Evolutionary conservation across 495 filamentous ascomycete species (phyloP).

Genomic region (Darksidea phi): DNA sequence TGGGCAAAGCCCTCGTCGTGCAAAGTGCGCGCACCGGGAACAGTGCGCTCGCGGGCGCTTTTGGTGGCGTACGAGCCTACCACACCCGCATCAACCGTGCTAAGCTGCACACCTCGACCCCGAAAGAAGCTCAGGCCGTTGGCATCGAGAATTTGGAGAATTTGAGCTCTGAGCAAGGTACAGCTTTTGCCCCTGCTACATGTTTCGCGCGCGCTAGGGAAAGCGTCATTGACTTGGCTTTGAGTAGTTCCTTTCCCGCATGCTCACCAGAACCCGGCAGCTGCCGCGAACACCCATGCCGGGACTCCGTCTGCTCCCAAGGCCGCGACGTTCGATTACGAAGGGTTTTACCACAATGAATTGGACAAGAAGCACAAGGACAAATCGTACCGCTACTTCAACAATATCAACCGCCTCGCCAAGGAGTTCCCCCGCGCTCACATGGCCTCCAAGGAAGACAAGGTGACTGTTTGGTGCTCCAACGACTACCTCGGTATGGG

Average conservation of each 20-base stretch:
- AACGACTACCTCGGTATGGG: constrained; percentile 99
- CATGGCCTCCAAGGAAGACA: constrained; percentile 76
- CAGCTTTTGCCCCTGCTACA: background rate
- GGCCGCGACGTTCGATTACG: constrained; percentile 74
- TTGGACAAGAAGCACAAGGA: constrained; percentile 99
- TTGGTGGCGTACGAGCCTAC: constrained; percentile 50
- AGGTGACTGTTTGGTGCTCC: constrained; percentile 98
- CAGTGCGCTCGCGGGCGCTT: constrained; percentile 46
- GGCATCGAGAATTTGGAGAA: constrained; percentile 62
- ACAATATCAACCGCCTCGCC: constrained; percentile 98
- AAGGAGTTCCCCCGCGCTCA: constrained; percentile 95
- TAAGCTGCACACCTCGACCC: constrained; percentile 73
- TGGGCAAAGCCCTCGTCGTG: constrained; percentile 94
- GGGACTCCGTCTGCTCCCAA: constrained; percentile 45
- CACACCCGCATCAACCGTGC: constrained; percentile 59
- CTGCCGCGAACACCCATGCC: constrained; percentile 23
- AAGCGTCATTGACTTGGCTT: constrained; percentile 3
- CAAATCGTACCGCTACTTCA: constrained; percentile 99
- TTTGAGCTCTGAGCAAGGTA: constrained; percentile 55
- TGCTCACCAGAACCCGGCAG: constrained; percentile 18
- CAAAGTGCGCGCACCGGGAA: constrained; percentile 65
- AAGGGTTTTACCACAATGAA: constrained; percentile 82
- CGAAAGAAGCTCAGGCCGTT: constrained; percentile 69
- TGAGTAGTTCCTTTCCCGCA: constrained; percentile 34
- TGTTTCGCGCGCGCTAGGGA: background rate